Base-by-base conservation (phyloP, 179 eudicot species). In the Beta corolliflora region DNA sequence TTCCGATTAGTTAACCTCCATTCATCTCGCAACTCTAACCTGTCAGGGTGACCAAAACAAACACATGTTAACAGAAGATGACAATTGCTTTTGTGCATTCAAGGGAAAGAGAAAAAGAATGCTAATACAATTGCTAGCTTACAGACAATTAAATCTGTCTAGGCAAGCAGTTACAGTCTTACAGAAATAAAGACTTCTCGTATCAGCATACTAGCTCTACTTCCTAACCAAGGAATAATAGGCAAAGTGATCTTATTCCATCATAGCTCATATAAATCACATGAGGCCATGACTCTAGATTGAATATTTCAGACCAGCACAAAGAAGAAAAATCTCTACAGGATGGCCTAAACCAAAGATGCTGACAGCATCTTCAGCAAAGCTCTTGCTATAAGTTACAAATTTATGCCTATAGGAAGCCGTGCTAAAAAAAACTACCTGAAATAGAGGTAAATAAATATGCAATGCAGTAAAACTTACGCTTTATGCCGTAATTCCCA, bases 1-100 rank as follows among this genome's bases (percentile, higher is more conserved):
- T 79, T 93, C 70, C 99, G 94, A 79, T 97, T 97, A 77, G 79
- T 88, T 75, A 97, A 80, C 78, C 99, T 92, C 93, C 89, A 87
- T 86, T 94, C 93, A 66, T 94, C 98, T 50, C 90, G 91, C 85
- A 97, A 80, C 89, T 93, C 97, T 84, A 97, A 85, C 88, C 99
- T 97, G 93, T 75, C 61, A 83, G 71, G 46, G 75, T 14, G 82
- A 81, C 70, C 83, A 85, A 73, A 66, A 69, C 65, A 65, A 76
- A 55, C 61, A 75, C 29, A 70, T 25, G 65, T 77, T 54, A 83
- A 75, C 29, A 80, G 5, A 54, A 63, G 41, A 54, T 31, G 7
- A 68, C 7, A 53, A 16, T 10, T 19, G 18, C 4, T 53, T 72
- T 52, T 66, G 58, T 3, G 59, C 76, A 25, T 61, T 65, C 2